Base-by-base conservation (phyloP, 2,329 filamentous ascomycete genomes). In the Colletotrichum cereale region DNA sequence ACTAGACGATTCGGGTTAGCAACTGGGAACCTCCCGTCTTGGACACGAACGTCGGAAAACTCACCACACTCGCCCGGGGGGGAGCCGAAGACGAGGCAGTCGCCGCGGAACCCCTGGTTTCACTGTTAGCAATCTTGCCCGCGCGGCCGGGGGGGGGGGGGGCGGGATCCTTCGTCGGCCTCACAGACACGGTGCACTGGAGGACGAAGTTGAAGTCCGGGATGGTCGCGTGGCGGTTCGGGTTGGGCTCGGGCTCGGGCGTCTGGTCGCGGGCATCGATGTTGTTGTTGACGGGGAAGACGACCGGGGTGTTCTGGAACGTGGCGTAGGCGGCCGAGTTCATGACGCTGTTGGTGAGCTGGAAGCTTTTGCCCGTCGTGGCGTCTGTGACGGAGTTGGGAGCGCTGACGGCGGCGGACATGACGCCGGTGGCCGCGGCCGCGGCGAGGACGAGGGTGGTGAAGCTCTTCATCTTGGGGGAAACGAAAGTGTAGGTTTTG, bases 381-480 rank as follows among this genome's bases (percentile, higher is more conserved):
- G 58, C 48, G 52, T 8, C n/a, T 14, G 2, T 3, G 58, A 65
- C 65, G 58, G 31, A 50, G 4, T 50, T n/a, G 58, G 0, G 18
- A 44, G 42, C 36, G 64, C 42, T 44, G 44, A 68, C 31, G 44
- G 58, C 65, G 38, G 56, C 62, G 40, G 56, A 60, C 67, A 70
- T 65, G 61, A 61, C 67, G 56, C 62, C 63, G 0, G 67, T 67
- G 53, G 55, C 57, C 16, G 67, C 63, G 7, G 63, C 36, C 6
- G 57, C 56, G n/a, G 65, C 65, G 38, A 71, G 50, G 21, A 68
- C 29, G 53, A 68, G 40, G 58, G 36, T 48, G 52, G 36, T 29
- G 65, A 71, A 71, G 68, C 52, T 68, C 68, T 71, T 68, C 68
- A 71, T 71, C 3, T 67, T 53, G 56, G 31, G 11, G 8, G 31